phyloP scores from a whole-genome alignment of 148 eudicot genomes.

The Pharnaceum exiguum region DNA sequence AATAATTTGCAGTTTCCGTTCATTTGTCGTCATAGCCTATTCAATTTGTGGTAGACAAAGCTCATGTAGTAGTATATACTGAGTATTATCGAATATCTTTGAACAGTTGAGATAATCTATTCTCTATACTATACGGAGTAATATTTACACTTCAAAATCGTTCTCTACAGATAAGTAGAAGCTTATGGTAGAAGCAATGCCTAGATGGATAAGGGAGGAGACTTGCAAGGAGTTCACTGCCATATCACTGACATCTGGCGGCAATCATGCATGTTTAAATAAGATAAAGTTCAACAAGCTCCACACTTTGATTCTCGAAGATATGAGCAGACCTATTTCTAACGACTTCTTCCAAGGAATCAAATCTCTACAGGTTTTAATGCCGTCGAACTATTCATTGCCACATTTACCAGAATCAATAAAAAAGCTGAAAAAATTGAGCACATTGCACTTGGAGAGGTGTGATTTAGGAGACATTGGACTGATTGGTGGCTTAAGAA shows the following conservation, averaged over 20 bases:
- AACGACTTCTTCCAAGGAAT: neutral
- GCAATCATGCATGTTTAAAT: neutral
- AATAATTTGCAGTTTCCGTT: too few species aligned
- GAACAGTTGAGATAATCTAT: too few species aligned
- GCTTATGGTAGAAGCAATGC: slow-evolving; percentile 4
- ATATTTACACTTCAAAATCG: too few species aligned
- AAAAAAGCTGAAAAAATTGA: neutral
- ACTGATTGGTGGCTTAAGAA: neutral
- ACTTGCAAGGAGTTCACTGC: neutral
- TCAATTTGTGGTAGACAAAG: too few species aligned
- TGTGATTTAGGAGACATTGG: slow-evolving; percentile 10
- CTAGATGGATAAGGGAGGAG: slow-evolving; percentile 1
- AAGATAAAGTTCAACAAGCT: neutral
- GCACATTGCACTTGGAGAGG: neutral
- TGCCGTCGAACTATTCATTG: neutral
- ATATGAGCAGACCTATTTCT: neutral
- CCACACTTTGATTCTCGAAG: neutral
- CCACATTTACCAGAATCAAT: neutral
- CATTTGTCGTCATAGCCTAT: too few species aligned
- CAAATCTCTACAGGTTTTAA: slow-evolving; percentile 2
- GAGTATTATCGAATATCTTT: too few species aligned
- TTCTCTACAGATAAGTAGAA: too few species aligned
- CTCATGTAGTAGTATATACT: too few species aligned
- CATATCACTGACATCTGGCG: neutral
- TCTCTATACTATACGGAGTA: too few species aligned